phyloP scores from a whole-genome alignment of 192 early-diverging fungal species.

The Entophlyctis helioformis region DNA sequence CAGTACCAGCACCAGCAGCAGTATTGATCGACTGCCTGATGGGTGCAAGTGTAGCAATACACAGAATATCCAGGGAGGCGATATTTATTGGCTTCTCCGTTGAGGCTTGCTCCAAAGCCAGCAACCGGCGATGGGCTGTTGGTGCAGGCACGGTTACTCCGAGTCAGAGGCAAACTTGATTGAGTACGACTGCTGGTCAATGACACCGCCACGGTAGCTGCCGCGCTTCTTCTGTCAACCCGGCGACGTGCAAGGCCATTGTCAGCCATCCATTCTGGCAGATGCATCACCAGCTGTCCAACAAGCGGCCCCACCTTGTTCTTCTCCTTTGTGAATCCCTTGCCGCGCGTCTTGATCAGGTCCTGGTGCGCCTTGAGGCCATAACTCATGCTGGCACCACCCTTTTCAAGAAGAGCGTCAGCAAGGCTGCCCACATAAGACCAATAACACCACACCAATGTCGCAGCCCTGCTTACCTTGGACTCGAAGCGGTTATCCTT shows the following conservation, averaged over 20 bases:
- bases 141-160: too few species aligned
- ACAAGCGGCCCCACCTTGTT: constrained; percentile 44
- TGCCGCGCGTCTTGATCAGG: constrained; percentile 78
- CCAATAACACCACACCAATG: neutral
- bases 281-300: neutral
- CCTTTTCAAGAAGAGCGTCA: constrained; percentile 29
- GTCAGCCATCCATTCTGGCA: too few species aligned
- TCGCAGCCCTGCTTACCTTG: constrained; percentile 22
- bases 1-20: too few species aligned
- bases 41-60: too few species aligned
- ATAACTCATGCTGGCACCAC: constrained; percentile 56
- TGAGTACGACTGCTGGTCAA: constrained; percentile 71
- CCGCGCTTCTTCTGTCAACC: constrained; percentile 72
- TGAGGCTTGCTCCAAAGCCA: too few species aligned
- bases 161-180: constrained; percentile 88
- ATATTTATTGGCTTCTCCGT: too few species aligned
- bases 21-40: too few species aligned
- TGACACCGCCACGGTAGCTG: constrained; percentile 83
- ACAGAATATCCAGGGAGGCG: too few species aligned
- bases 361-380: constrained; percentile 90
- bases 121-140: too few species aligned
- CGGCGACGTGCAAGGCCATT: neutral
- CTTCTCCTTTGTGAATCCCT: constrained; percentile 90
- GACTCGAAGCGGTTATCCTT: constrained; percentile 71
- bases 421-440: neutral